Evolutionary conservation across 2,329 filamentous ascomycete genomes (phyloP).

Genomic region (Hypoxylon sp.): DNA sequence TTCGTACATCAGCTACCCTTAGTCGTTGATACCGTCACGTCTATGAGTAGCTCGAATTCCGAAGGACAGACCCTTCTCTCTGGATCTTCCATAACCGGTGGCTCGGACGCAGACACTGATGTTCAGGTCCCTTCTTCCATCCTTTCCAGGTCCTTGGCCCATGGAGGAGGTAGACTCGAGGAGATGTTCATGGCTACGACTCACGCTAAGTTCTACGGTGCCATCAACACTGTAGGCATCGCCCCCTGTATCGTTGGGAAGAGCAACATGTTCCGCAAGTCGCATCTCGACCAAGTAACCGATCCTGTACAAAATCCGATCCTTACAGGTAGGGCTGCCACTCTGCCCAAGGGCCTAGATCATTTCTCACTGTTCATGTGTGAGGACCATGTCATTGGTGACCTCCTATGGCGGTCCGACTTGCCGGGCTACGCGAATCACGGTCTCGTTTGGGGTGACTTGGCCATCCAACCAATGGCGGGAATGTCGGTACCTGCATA

Average conservation of each 20-base stretch:
- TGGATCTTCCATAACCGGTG: constrained; percentile 54
- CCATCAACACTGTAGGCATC: constrained; percentile 92
- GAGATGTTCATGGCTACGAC: constrained; percentile 95
- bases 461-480: constrained; percentile 91
- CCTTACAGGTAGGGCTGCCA: constrained; percentile 57
- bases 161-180: constrained; percentile 86
- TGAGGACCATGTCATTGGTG: constrained; percentile 96
- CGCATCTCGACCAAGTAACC: constrained; percentile 85
- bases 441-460: constrained; percentile 84
- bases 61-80: constrained; percentile 56
- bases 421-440: constrained; percentile 81
- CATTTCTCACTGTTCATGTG: constrained; percentile 97
- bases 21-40: constrained; percentile 78
- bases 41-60: constrained; percentile 49
- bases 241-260: constrained; percentile 97
- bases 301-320: constrained; percentile 63
- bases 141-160: constrained; percentile 54
- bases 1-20: constrained; percentile 96
- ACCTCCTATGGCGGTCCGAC: constrained; percentile 84
- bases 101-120: constrained; percentile 53
- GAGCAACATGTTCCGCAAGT: constrained; percentile 97
- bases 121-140: constrained; percentile 50
- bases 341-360: constrained; percentile 79
- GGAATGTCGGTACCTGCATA: constrained; percentile 85
- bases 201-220: constrained; percentile 97